Evolutionary conservation across 768 basidiomycete genomes (phyloP), one percentile per base, ranked within the genome.

Genomic region (Crassisporium funariophilum): DNA sequence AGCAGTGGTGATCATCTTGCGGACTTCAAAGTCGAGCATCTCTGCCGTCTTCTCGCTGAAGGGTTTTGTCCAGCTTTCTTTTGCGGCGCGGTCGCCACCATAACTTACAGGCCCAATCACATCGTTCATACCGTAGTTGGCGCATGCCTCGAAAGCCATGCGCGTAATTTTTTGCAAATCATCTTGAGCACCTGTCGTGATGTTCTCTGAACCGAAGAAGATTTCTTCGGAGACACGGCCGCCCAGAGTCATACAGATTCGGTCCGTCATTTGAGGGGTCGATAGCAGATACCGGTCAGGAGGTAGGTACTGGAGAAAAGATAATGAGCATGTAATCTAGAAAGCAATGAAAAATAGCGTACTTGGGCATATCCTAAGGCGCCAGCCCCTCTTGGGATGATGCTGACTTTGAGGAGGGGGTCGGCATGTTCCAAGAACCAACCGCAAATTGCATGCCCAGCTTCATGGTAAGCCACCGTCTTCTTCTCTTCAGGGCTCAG

Each of bases 361-460:
- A 89, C 91, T 77, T 94, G 94, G 35, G 95, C 95, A 67, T 98
- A 99, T 37, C 95, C 95, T 31, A 99, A 75, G 17, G 95, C 93
- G 25, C 95, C 97, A 40, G 91, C 86, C 42, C 97, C 97, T 56
- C 95, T 83, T 33, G 97, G 97, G 52, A 99, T 98, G 66, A 99
- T 99, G 68, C 91, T 95, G 48, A 99, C 97, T 70, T 99, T 98
- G 53, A 98, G 81, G 38, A 98, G 70, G 27, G 95, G 95, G 62
- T 98, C 94, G 35, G 97, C 97, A 54, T 95, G 91, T 69, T 98
- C 93, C 56, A 99, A 73, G 78, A 90, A 98, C 97, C 97, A 99
- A 3, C 97, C 97, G 60, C 91, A 95, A 35, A 98, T 86, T 16
- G 97, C 97, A 67, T 99, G 97, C 4, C 97, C 97, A 17, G 97